Percentiles rank a stretch among this genome's conserved stretches.
These are phyloP conservation scores for Rhododendron ovatum DNA, from an alignment of 148 eudicot genomes.

Conservation along the genomic window DNA sequence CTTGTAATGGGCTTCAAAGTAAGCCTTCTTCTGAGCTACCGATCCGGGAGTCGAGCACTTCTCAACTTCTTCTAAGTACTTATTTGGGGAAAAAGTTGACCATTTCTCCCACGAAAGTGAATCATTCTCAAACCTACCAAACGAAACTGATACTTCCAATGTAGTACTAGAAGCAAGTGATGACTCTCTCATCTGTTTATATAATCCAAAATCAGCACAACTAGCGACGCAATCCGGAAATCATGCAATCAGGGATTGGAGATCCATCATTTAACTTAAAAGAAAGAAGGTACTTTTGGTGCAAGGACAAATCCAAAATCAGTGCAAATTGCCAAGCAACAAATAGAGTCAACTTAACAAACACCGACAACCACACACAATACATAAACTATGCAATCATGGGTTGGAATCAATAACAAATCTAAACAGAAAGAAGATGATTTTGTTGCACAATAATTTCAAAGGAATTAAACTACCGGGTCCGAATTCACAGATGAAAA, in stretches of 20 bases:
- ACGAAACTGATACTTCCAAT: conserved; percentile 73
- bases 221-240: neutral
- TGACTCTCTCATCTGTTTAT: conserved; percentile 72
- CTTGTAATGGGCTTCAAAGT: conserved; percentile 95
- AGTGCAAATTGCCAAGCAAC: conserved; percentile 10
- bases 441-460: neutral
- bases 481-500: conserved; percentile 19
- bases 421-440: conserved; percentile 9
- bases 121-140: conserved; percentile 90
- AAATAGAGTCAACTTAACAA: neutral
- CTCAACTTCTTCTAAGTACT: conserved; percentile 90
- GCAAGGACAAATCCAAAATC: conserved; percentile 8
- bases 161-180: conserved; percentile 26
- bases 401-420: conserved; percentile 6
- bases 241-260: neutral
- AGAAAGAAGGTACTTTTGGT: neutral
- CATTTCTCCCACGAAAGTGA: conserved; percentile 95
- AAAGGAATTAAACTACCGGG: conserved; percentile 18
- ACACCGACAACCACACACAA: neutral
- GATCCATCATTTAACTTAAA: conserved; percentile 11
- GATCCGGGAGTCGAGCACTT: conserved; percentile 91
- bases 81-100: conserved; percentile 88
- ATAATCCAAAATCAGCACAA: conserved; percentile 12
- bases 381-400: neutral
- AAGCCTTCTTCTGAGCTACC: conserved; percentile 93